These are phyloP conservation scores for Pyrenula massariospora DNA, from an alignment of 495 filamentous ascomycete species.

Conservation along the genomic window DNA sequence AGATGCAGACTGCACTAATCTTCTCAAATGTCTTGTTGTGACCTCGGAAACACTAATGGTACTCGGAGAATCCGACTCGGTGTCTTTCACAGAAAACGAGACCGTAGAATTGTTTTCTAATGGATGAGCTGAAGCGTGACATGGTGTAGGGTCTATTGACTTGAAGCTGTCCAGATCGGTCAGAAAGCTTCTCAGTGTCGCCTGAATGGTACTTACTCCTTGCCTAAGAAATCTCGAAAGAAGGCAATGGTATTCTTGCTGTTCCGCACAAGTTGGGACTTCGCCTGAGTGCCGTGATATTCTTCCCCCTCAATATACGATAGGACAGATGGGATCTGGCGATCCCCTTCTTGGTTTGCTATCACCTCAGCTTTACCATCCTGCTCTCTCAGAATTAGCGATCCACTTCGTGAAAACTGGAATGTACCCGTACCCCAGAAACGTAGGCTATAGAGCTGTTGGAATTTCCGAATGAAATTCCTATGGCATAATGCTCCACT, in stretches of 20 bases:
- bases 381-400: slow-evolving; percentile 17
- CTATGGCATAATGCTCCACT: slow-evolving; percentile 66
- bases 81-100: slow-evolving; percentile 75
- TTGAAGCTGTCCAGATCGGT: slow-evolving; percentile 54
- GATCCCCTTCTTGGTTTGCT: slow-evolving; percentile 98
- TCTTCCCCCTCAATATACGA: slow-evolving; percentile 94
- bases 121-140: slow-evolving; percentile 87
- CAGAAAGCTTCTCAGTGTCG: slow-evolving; percentile 3
- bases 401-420: not conserved
- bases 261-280: slow-evolving; percentile 84
- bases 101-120: slow-evolving; percentile 59
- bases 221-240: slow-evolving; percentile 90
- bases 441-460: slow-evolving; percentile 94
- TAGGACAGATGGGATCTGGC: slow-evolving; percentile 88
- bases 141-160: slow-evolving; percentile 89
- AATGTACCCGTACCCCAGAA: slow-evolving; percentile 36
- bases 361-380: slow-evolving; percentile 96
- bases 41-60: slow-evolving; percentile 74
- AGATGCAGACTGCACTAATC: slow-evolving; percentile 70
- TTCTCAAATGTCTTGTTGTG: slow-evolving; percentile 73
- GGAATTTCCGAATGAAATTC: slow-evolving; percentile 95
- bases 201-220: slow-evolving; percentile 47
- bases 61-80: slow-evolving; percentile 53
- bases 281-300: slow-evolving; percentile 92
- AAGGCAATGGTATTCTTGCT: slow-evolving; percentile 84